phyloP scores from a whole-genome alignment of 2,329 filamentous ascomycete species.

The Colletotrichum noveboracense region DNA sequence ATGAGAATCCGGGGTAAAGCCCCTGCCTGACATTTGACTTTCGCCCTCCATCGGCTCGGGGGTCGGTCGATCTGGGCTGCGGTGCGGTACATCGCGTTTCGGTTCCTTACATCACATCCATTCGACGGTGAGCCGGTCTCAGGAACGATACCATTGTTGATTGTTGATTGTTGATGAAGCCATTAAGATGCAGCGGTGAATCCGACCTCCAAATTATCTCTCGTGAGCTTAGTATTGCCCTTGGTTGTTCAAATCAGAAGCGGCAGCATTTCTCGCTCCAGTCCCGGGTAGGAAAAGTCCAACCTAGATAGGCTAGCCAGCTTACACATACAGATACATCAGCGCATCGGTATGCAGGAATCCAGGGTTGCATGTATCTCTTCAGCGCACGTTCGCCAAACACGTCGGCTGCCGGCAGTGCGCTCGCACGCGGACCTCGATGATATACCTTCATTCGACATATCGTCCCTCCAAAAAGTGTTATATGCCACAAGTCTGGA shows the following conservation, averaged over 20 bases:
- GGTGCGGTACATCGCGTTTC: background rate
- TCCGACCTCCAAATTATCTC: background rate
- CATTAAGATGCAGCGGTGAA: background rate
- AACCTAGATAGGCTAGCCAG: background rate
- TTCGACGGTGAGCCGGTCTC: background rate
- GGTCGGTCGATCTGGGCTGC: slow-evolving; percentile 14
- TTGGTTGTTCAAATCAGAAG: background rate
- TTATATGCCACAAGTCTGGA: slow-evolving; percentile 2
- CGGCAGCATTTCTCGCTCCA: background rate
- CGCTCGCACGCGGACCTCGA: background rate
- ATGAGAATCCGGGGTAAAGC: slow-evolving; percentile 23
- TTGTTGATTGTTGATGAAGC: background rate
- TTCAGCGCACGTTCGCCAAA: background rate
- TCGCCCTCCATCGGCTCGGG: slow-evolving; percentile 4
- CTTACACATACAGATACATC: background rate
- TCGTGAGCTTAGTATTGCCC: background rate
- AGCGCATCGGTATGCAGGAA: background rate
- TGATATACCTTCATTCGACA: background rate
- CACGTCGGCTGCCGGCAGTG: slow-evolving; percentile 13
- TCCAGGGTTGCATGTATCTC: background rate
- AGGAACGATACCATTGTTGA: background rate
- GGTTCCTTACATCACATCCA: background rate
- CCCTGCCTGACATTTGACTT: slow-evolving; percentile 15
- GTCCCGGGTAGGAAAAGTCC: background rate
- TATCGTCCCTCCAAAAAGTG: background rate